Conservation (phyloP, 2,329 filamentous ascomycete species). For the Hymenoscyphus linearis region DNA sequence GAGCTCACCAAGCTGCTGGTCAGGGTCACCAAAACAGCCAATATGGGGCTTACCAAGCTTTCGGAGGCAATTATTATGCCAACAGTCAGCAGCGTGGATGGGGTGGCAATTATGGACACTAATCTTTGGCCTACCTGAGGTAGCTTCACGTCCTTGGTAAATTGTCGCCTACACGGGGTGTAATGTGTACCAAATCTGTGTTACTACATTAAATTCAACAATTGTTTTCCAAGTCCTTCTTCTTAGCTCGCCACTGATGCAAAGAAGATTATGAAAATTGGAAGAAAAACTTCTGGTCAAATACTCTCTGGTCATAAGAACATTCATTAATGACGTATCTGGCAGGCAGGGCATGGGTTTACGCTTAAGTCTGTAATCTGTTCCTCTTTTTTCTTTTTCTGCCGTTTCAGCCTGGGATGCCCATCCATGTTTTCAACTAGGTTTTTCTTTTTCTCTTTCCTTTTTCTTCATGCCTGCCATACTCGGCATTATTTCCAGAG, state of each 20-base stretch:
- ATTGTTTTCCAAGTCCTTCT: conserved; percentile 10
- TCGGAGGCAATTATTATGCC: conserved; percentile 36
- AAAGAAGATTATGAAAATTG: conserved; percentile 2
- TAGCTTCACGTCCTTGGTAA: conserved; percentile 27
- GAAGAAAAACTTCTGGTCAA: neutral
- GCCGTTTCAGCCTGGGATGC: neutral
- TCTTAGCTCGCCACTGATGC: conserved; percentile 3
- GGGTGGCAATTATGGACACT: conserved; percentile 42
- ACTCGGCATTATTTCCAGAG: conserved; percentile 3
- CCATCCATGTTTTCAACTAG: conserved; percentile 14
- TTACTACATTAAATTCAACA: conserved; percentile 26
- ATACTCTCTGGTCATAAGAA: neutral
- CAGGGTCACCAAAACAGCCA: conserved; percentile 38
- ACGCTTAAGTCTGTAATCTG: conserved; percentile 7
- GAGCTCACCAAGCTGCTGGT: conserved; percentile 39
- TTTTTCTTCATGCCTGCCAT: neutral
- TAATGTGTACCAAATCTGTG: conserved; percentile 29
- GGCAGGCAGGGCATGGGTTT: neutral
- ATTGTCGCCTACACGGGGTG: conserved; percentile 19
- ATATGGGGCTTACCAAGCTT: conserved; percentile 40
- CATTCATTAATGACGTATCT: conserved; percentile 1
- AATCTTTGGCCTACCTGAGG: conserved; percentile 21
- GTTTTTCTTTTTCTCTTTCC: conserved; percentile 3
- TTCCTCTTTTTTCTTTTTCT: neutral
- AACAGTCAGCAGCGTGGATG: conserved; percentile 41